Percentiles rank a stretch among this genome's conserved stretches.
Conservation (phyloP, 2,329 filamentous ascomycete genomes). For the Colletotrichum tabaci region DNA sequence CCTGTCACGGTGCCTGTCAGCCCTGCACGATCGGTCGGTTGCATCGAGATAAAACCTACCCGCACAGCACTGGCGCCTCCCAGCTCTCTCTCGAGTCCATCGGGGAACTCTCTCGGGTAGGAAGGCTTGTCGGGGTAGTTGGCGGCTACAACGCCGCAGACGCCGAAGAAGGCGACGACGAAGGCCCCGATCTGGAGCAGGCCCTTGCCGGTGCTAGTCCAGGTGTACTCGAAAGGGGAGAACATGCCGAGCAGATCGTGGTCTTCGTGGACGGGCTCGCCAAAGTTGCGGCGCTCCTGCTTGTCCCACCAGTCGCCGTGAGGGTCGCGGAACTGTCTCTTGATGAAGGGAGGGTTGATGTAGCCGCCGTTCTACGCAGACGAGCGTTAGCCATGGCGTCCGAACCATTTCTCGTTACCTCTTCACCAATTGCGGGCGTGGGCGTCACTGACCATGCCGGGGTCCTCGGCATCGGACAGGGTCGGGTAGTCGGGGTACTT, state of each 20-base stretch:
- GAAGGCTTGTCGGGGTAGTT: constrained; percentile 81
- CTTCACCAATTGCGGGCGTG: background rate
- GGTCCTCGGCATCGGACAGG: constrained; percentile 74
- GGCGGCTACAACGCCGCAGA: constrained; percentile 77
- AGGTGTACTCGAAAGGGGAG: constrained; percentile 90
- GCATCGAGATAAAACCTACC: constrained; percentile 64
- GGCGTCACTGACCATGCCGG: constrained; percentile 71
- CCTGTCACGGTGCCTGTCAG: constrained; percentile 52
- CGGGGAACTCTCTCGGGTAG: constrained; percentile 79
- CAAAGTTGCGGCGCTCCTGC: constrained; percentile 96
- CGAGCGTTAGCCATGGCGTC: constrained; percentile 44
- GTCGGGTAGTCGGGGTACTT: constrained; percentile 65
- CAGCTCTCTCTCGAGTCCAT: constrained; percentile 81
- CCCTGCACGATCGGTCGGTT: background rate
- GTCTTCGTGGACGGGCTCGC: constrained; percentile 96
- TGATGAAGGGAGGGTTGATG: constrained; percentile 83
- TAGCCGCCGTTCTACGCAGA: constrained; percentile 84
- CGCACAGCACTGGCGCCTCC: constrained; percentile 77
- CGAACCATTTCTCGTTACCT: background rate
- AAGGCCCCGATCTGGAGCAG: constrained; percentile 78
- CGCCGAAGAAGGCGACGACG: constrained; percentile 72
- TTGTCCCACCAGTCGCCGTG: constrained; percentile 97
- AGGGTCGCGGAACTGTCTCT: constrained; percentile 93
- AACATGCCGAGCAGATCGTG: constrained; percentile 94
- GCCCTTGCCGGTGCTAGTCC: constrained; percentile 80